These are phyloP conservation scores for Cudoniella acicularis DNA, from an alignment of 495 filamentous ascomycete genomes.

Conservation along the genomic window DNA sequence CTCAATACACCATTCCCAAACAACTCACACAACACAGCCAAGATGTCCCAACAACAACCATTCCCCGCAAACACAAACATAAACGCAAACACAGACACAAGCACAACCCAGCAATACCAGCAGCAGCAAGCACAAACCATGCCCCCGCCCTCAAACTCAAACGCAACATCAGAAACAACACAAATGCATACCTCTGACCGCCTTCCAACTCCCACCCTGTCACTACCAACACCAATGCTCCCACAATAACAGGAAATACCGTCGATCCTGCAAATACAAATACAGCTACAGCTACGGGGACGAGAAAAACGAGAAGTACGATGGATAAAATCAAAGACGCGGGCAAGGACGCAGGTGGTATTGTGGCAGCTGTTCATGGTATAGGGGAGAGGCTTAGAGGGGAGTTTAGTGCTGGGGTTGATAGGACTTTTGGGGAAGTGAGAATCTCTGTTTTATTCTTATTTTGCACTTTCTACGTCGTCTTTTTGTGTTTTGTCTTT, in stretches of 20 bases:
- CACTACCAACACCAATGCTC: too few species aligned
- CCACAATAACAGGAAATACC: neutral
- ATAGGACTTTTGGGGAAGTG: conserved; percentile 4
- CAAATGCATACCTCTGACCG: too few species aligned
- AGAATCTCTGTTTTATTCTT: neutral
- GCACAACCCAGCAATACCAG: too few species aligned
- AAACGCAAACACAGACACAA: too few species aligned
- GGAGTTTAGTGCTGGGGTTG: neutral
- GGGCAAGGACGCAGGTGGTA: neutral
- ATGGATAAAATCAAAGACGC: neutral
- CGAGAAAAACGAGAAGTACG: neutral
- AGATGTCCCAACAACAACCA: too few species aligned
- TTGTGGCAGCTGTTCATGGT: conserved; percentile 3
- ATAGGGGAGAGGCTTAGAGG: conserved; percentile 4
- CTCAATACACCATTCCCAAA: too few species aligned
- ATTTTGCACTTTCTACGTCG: neutral
- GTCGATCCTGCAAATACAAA: neutral
- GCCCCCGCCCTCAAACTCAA: too few species aligned
- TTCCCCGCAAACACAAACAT: too few species aligned
- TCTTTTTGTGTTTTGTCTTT: neutral
- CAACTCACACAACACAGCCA: too few species aligned
- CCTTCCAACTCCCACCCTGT: too few species aligned
- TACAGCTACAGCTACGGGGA: neutral
- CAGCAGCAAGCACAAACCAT: too few species aligned
- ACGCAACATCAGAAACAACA: too few species aligned